phyloP scores from a whole-genome alignment of 83 land plant genomes.

The Isoetes engelmannii region DNA sequence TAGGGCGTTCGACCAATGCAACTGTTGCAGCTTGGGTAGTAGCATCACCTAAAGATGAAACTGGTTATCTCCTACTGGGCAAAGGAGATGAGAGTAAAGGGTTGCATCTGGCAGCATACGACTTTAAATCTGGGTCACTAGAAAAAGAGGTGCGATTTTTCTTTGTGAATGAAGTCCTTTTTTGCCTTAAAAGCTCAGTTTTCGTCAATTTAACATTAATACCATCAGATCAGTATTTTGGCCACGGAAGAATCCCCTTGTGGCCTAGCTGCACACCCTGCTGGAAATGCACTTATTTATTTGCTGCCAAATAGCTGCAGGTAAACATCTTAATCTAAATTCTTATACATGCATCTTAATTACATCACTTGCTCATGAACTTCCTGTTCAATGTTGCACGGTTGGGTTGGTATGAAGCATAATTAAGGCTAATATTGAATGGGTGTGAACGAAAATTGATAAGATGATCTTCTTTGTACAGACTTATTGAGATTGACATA shows the following conservation, averaged over 20 bases:
- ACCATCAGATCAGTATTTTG: not conserved
- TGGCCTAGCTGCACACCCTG: slow-evolving; percentile 11
- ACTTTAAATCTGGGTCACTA: too few species aligned
- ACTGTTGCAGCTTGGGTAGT: too few species aligned
- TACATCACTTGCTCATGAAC: not conserved
- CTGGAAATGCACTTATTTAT: slow-evolving; percentile 9
- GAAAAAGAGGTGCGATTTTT: too few species aligned
- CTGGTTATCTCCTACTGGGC: too few species aligned
- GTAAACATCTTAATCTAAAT: slow-evolving; percentile 1
- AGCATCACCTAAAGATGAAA: too few species aligned
- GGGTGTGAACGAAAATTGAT: slow-evolving; percentile 16
- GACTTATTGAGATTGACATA: slow-evolving; percentile 6
- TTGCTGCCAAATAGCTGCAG: slow-evolving; percentile 11
- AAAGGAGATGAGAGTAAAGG: too few species aligned
- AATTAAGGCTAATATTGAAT: not conserved
- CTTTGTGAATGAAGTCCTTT: too few species aligned
- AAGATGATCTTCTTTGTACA: not conserved
- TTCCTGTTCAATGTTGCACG: not conserved
- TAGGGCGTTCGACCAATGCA: too few species aligned
- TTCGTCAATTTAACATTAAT: not conserved
- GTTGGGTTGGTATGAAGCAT: not conserved
- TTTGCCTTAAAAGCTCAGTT: too few species aligned
- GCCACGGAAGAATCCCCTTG: slow-evolving; percentile 1
- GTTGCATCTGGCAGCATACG: too few species aligned
- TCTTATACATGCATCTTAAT: not conserved